Evolutionary conservation across 225 moss, liverwort and hornwort genomes (phyloP).

Genomic region (Pseudoscleropodium purum): DNA sequence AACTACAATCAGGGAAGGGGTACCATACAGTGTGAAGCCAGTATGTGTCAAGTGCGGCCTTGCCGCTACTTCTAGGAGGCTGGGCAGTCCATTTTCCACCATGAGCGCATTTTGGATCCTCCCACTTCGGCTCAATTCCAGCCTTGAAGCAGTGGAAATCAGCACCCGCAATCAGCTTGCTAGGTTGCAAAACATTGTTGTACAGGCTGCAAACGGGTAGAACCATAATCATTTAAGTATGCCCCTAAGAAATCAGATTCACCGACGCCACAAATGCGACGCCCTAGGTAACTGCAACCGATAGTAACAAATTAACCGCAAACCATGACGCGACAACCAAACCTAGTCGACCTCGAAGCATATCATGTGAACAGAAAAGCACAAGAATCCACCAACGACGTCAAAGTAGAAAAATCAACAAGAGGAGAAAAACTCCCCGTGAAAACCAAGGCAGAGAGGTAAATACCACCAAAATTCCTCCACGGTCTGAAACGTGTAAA

Average conservation of each 20-base stretch:
- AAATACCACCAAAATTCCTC: constrained; percentile 88
- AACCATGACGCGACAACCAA: neutral
- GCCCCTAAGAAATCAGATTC: neutral
- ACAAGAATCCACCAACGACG: neutral
- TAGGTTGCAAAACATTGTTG: constrained; percentile 83
- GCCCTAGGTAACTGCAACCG: neutral
- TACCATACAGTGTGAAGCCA: constrained; percentile 81
- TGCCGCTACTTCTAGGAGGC: constrained; percentile 44
- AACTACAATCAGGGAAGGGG: neutral
- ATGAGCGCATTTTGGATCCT: constrained; percentile 72
- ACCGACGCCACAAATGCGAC: neutral
- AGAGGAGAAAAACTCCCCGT: neutral
- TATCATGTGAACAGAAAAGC: neutral
- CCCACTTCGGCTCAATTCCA: constrained; percentile 93
- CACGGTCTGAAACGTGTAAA: constrained; percentile 75
- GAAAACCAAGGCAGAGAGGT: neutral
- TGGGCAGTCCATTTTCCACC: constrained; percentile 86
- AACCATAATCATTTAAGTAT: neutral
- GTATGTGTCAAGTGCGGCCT: constrained; percentile 55
- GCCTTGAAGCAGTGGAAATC: constrained; percentile 89
- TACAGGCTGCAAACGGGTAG: constrained; percentile 37
- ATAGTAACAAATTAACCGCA: neutral
- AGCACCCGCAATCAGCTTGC: constrained; percentile 51
- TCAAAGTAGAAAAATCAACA: neutral
- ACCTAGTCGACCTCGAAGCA: neutral